phyloP scores from a whole-genome alignment of 2,329 filamentous ascomycete genomes.

The Diaporthe velutina region DNA sequence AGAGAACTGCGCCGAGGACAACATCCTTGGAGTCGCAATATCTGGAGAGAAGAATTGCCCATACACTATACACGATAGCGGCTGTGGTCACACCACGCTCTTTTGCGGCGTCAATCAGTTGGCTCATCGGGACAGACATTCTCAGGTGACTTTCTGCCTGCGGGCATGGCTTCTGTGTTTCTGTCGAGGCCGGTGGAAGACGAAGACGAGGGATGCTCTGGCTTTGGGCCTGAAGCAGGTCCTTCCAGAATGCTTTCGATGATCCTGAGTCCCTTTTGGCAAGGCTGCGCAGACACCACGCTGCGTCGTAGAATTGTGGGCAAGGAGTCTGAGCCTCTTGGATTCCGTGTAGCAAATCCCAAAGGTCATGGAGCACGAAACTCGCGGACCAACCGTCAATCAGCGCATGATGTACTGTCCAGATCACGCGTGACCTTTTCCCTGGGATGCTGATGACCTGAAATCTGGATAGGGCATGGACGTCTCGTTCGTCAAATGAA shows the following conservation, averaged over 20 bases:
- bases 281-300: not conserved
- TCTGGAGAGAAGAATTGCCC: not conserved
- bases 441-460: not conserved
- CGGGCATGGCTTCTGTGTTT: not conserved
- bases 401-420: conserved; percentile 6
- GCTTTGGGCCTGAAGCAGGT: not conserved
- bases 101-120: not conserved
- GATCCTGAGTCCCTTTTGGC: not conserved
- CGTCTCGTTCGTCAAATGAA: not conserved
- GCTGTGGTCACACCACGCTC: conserved; percentile 15
- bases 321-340: not conserved
- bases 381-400: conserved; percentile 16
- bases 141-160: not conserved
- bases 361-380: not conserved
- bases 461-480: not conserved
- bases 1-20: conserved; percentile 1
- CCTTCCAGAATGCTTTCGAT: not conserved
- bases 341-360: not conserved
- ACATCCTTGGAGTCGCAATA: not conserved
- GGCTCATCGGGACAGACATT: not conserved
- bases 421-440: not conserved
- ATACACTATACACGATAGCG: not conserved
- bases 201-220: conserved; percentile 1
- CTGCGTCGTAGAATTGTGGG: not conserved
- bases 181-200: not conserved